Percentiles rank a stretch among this genome's conserved stretches.
phyloP scores from a whole-genome alignment of 495 filamentous ascomycete species.

The Neurospora discreta region DNA sequence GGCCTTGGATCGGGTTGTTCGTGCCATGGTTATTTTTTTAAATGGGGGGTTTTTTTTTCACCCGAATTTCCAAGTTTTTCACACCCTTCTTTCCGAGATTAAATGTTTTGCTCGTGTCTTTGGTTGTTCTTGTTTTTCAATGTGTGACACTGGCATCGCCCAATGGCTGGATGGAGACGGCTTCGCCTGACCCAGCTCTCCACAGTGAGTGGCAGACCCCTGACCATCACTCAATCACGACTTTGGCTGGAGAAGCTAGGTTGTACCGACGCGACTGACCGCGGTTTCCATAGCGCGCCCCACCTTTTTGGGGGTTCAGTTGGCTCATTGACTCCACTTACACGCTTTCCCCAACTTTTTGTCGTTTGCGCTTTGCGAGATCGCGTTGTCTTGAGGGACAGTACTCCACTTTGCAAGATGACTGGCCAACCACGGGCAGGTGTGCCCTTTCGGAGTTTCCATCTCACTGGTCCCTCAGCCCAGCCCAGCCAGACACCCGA shows the following conservation, averaged over 20 bases:
- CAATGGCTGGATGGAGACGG: too few species aligned
- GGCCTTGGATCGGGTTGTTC: slow-evolving; percentile 16
- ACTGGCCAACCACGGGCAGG: background rate
- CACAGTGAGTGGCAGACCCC: background rate
- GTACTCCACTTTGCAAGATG: background rate
- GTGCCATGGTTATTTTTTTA: slow-evolving; percentile 14
- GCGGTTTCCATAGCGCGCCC: background rate
- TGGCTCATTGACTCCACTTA: background rate
- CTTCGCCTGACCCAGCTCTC: background rate
- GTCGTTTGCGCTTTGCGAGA: background rate
- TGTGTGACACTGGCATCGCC: background rate
- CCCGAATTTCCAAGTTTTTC: background rate
- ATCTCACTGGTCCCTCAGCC: background rate
- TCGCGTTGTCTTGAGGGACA: background rate
- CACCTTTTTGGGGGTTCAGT: too few species aligned
- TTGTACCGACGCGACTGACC: background rate
- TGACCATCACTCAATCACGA: background rate
- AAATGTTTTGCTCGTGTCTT: background rate
- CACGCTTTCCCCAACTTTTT: background rate
- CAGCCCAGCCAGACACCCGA: background rate
- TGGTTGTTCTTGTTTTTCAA: background rate
- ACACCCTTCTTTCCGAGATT: background rate
- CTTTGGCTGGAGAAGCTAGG: background rate
- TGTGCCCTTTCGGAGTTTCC: background rate
- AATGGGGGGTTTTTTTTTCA: background rate